phyloP scores from a whole-genome alignment of 164 flowering plant species.

The Echeveria elegans region DNA sequence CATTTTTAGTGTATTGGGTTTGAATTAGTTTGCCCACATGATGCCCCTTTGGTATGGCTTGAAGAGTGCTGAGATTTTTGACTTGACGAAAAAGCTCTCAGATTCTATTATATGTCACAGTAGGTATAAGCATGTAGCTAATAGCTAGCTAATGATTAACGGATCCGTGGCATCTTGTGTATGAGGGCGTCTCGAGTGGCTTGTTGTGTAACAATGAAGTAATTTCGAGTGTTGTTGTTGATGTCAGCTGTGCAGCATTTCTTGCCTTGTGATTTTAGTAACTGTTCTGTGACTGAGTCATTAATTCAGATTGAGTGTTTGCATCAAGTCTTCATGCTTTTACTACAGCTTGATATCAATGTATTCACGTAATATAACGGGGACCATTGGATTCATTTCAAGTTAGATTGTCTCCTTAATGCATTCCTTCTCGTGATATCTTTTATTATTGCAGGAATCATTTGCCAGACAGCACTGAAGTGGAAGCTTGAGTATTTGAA shows the following conservation, averaged over 20 bases:
- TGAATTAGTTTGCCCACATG: too few relatives aligned
- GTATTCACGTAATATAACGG: constrained; percentile 1
- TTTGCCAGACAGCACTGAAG: constrained; percentile 37
- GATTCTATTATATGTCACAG: neutral
- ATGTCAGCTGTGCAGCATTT: neutral
- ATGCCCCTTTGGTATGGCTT: too few relatives aligned
- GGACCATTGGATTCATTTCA: constrained; percentile 21
- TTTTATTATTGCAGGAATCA: constrained; percentile 34
- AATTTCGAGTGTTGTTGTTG: neutral
- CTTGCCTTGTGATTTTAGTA: constrained; percentile 1
- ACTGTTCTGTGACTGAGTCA: neutral
- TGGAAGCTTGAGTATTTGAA: constrained; percentile 8
- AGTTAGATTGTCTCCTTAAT: neutral
- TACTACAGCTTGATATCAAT: constrained; percentile 10
- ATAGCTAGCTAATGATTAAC: neutral
- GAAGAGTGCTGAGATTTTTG: too few relatives aligned
- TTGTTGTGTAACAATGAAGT: neutral
- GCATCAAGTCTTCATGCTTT: neutral
- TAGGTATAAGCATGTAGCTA: neutral
- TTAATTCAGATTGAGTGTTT: neutral
- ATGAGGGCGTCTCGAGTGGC: neutral
- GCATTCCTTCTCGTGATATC: constrained; percentile 22
- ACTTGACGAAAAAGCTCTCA: too few relatives aligned
- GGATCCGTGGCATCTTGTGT: neutral
- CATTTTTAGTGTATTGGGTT: too few relatives aligned